These are phyloP conservation scores for Stephania yunnanensis DNA, from an alignment of 164 flowering plant species.

Conservation along the genomic window DNA sequence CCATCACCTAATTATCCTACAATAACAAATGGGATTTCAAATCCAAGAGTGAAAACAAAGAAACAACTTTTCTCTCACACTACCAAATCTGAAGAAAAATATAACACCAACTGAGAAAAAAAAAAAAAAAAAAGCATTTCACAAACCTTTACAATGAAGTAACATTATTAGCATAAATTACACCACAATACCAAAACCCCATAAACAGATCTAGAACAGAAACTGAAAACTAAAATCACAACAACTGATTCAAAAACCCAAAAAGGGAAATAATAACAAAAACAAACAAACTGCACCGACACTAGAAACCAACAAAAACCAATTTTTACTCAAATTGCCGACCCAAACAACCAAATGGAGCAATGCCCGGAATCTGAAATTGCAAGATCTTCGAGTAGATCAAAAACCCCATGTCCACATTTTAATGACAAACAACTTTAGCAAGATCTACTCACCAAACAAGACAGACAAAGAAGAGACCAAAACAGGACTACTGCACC, in stretches of 20 bases:
- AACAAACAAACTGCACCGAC: not conserved
- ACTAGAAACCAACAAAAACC: not conserved
- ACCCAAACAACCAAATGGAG: conserved; percentile 15
- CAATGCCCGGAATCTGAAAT: conserved; percentile 19
- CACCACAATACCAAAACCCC: not conserved
- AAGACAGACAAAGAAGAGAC: not conserved
- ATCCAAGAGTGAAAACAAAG: conserved; percentile 5
- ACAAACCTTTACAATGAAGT: not conserved
- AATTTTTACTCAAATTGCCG: conserved; percentile 7
- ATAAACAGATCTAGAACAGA: conserved; percentile 14
- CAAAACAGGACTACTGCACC: not conserved
- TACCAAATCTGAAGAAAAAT: not conserved
- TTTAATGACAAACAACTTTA: conserved; percentile 8
- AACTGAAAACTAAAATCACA: conserved; percentile 4
- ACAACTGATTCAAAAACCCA: not conserved
- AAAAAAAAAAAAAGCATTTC: not conserved
- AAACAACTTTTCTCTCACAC: not conserved
- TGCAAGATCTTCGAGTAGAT: conserved; percentile 17
- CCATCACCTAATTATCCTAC: conserved; percentile 52
- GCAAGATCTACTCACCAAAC: conserved; percentile 8
- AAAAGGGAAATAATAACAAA: not conserved
- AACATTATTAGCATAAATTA: not conserved
- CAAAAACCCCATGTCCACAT: conserved; percentile 13
- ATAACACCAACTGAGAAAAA: not conserved
- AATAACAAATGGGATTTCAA: conserved; percentile 9